Conservation (phyloP, 1,284 basidiomycete genomes). For the Microbotryum intermedium region DNA sequence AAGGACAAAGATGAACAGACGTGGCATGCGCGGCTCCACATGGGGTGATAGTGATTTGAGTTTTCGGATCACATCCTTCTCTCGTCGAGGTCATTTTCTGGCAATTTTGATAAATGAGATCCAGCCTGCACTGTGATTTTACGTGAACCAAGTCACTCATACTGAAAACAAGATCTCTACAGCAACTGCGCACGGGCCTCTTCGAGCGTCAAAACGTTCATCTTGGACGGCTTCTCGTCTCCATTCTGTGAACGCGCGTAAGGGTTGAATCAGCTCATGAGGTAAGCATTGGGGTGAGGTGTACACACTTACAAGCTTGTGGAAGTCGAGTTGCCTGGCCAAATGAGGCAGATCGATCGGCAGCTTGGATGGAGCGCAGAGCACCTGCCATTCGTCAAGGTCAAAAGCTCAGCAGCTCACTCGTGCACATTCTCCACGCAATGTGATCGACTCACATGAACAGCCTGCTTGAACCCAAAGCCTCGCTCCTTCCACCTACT, state of each 20-base stretch:
- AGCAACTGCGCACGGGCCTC: constrained; percentile 10
- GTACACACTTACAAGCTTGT: not conserved
- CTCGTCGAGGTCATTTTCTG: too few species aligned
- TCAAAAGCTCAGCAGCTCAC: not conserved
- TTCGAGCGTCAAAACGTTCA: constrained; percentile 13
- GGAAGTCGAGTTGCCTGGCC: constrained; percentile 10
- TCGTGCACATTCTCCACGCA: too few species aligned
- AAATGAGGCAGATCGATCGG: constrained; percentile 17
- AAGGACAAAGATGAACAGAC: too few species aligned
- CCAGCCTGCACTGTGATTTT: too few species aligned
- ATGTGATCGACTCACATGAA: constrained; percentile 2
- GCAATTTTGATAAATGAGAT: too few species aligned
- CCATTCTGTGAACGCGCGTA: not conserved
- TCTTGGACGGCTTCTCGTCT: not conserved
- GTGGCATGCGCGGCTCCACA: too few species aligned
- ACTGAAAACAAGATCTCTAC: not conserved
- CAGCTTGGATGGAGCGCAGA: constrained; percentile 11
- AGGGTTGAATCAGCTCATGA: too few species aligned
- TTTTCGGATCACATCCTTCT: too few species aligned
- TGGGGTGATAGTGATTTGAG: too few species aligned
- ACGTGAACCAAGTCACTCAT: too few species aligned
- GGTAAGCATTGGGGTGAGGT: too few species aligned
- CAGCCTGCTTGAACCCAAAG: constrained; percentile 8
- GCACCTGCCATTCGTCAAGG: constrained; percentile 6
- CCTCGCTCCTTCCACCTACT: constrained; percentile 14